A percentile compares a stretch with the other conserved stretches of the same genome.
These are phyloP conservation scores for Artemisia tridentata DNA, from an alignment of 129 eudicot species.

Conservation along the genomic window DNA sequence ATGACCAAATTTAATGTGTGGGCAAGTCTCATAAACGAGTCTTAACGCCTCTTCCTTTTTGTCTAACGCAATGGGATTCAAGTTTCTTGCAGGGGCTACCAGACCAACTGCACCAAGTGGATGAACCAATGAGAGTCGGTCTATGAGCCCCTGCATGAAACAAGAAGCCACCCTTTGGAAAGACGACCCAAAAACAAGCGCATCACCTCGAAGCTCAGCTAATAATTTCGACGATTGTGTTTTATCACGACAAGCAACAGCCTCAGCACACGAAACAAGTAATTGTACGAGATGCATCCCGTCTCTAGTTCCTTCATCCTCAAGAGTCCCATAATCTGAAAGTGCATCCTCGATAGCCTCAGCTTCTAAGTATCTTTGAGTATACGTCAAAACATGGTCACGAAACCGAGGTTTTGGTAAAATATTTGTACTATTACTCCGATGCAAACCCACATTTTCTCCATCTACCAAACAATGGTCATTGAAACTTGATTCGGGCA, in stretches of 20 bases:
- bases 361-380: constrained; percentile 55
- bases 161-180: constrained; percentile 88
- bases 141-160: constrained; percentile 74
- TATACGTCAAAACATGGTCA: constrained; percentile 64
- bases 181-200: constrained; percentile 66
- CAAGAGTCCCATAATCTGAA: constrained; percentile 17
- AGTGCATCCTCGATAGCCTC: constrained; percentile 73
- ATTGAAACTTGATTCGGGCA: constrained; percentile 32
- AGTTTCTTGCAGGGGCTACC: constrained; percentile 41
- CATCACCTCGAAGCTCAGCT: constrained; percentile 59
- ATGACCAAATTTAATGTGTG: constrained; percentile 65
- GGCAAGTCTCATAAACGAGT: constrained; percentile 65
- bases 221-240: constrained; percentile 56
- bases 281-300: constrained; percentile 66
- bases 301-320: constrained; percentile 38
- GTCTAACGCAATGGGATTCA: constrained; percentile 41
- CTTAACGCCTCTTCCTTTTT: constrained; percentile 62
- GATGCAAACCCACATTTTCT: constrained; percentile 19
- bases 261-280: constrained; percentile 73
- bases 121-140: constrained; percentile 58
- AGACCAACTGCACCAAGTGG: constrained; percentile 71
- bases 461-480: constrained; percentile 5
- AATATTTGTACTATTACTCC: constrained; percentile 47
- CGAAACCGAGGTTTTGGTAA: constrained; percentile 62
- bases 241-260: constrained; percentile 78